Conservation (phyloP, 306 rosid species). For the Corylus avellana region DNA sequence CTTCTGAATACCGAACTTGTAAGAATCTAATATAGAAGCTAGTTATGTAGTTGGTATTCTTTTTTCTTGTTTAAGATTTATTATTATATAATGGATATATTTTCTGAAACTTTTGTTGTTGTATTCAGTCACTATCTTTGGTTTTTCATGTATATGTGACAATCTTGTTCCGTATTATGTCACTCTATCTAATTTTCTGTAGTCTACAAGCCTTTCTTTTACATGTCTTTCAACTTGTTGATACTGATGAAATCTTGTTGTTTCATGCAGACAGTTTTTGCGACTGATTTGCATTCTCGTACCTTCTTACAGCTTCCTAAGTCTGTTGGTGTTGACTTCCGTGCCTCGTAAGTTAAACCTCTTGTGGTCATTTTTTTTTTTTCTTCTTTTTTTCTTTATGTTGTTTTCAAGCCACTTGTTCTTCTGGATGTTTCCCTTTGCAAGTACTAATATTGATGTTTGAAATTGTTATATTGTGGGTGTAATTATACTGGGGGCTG, state of each 20-base stretch:
- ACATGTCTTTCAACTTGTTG: neutral
- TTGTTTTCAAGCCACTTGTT: neutral
- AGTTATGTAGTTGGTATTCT: constrained; percentile 7
- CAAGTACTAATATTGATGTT: neutral
- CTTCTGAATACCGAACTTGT: neutral
- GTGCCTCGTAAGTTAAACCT: constrained; percentile 84
- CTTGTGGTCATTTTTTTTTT: neutral
- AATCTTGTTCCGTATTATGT: neutral
- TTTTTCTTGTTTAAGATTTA: neutral
- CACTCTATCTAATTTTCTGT: neutral
- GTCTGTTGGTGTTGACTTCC: constrained; percentile 93
- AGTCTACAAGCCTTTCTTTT: neutral
- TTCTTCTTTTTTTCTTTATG: neutral
- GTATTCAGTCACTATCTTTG: neutral
- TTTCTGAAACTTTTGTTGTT: neutral
- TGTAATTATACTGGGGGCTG: neutral
- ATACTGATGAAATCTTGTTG: constrained; percentile 23
- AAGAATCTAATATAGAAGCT: neutral
- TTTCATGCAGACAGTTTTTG: constrained; percentile 82
- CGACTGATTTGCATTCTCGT: constrained; percentile 94
- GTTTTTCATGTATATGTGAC: neutral
- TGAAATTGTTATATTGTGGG: neutral
- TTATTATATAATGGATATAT: neutral
- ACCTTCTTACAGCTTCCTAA: constrained; percentile 88
- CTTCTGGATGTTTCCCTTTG: neutral